phyloP scores from a whole-genome alignment of 495 filamentous ascomycete genomes.

The Cercophora newfieldiana region DNA sequence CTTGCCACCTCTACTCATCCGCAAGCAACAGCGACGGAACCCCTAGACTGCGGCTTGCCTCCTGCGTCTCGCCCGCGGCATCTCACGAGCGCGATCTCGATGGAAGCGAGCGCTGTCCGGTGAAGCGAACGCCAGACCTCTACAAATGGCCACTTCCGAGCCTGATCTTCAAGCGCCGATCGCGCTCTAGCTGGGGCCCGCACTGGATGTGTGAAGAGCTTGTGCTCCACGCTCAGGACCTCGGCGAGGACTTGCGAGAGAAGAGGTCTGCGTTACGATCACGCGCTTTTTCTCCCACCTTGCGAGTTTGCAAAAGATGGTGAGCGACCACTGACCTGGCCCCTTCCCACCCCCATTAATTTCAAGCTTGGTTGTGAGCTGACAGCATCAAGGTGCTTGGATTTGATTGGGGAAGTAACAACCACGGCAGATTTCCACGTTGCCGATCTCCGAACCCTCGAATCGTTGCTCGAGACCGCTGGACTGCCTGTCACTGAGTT shows the following conservation, averaged over 20 bases:
- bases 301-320: neutral
- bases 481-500: neutral
- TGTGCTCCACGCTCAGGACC: neutral
- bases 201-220: slow-evolving; percentile 9
- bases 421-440: neutral
- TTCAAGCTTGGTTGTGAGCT: neutral
- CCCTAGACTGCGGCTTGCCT: neutral
- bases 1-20: neutral
- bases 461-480: neutral
- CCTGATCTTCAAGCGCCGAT: neutral
- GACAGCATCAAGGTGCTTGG: neutral
- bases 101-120: slow-evolving; percentile 8
- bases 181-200: neutral
- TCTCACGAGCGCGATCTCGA: neutral
- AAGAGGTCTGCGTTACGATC: neutral
- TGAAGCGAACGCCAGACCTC: neutral
- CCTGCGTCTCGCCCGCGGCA: neutral
- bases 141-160: neutral
- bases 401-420: neutral
- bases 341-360: neutral
- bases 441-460: neutral
- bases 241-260: neutral
- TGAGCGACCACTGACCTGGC: neutral
- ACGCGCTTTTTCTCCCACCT: neutral
- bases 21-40: neutral